Evolutionary conservation across 257 asterid genomes (phyloP).

Genomic region (Jasminum sambac): DNA sequence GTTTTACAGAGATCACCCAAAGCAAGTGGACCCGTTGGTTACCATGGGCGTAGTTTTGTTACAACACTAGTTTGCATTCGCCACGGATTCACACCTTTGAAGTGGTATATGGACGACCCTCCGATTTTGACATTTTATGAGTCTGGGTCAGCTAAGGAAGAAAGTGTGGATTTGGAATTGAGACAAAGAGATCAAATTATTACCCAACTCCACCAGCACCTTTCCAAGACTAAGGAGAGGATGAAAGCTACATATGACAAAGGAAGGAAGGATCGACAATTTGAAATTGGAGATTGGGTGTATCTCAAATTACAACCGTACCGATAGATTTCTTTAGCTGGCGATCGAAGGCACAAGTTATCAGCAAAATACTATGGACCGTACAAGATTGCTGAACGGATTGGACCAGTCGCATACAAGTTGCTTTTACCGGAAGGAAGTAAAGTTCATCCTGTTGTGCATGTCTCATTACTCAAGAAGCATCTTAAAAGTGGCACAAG

Average conservation of each 20-base stretch:
- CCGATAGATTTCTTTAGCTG: background rate
- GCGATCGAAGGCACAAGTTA: background rate
- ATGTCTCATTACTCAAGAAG: no score
- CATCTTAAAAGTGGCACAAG: no score
- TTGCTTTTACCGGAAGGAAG: background rate
- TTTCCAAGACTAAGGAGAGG: background rate
- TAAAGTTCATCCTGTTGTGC: background rate
- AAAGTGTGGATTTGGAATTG: background rate
- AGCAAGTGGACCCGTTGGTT: no score
- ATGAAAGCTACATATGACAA: constrained; percentile 4
- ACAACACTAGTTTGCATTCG: background rate
- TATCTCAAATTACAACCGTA: background rate
- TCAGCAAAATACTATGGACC: background rate
- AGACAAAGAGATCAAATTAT: background rate
- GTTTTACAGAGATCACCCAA: no score
- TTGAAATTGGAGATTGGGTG: background rate
- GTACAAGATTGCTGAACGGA: background rate
- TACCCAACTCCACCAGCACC: background rate
- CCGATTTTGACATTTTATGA: background rate
- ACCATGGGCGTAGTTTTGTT: background rate
- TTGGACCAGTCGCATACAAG: background rate
- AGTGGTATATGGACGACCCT: constrained; percentile 1
- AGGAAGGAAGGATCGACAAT: no score
- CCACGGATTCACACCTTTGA: background rate
- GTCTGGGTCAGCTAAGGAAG: background rate